Evolutionary conservation across 83 land plant species (phyloP).

Genomic region (Larix sibirica): DNA sequence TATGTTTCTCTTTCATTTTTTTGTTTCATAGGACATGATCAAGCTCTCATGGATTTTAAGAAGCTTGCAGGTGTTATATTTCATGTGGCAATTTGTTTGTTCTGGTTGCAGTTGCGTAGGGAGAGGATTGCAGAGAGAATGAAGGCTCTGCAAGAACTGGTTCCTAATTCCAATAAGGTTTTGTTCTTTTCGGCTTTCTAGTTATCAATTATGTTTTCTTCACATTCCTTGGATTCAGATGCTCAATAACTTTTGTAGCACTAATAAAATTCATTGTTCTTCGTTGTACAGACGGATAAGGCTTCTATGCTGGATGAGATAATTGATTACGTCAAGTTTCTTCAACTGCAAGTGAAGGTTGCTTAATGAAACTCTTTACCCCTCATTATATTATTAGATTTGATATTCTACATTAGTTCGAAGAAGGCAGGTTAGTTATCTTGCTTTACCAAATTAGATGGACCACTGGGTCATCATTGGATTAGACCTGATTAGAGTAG

Average conservation of each 20-base stretch:
- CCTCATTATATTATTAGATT: too few relatives aligned
- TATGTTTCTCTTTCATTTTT: too few relatives aligned
- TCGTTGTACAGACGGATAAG: constrained; percentile 47
- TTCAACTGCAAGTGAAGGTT: constrained; percentile 66
- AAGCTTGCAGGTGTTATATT: too few relatives aligned
- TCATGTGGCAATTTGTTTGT: neutral
- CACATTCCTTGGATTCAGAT: neutral
- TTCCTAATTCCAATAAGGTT: constrained; percentile 79
- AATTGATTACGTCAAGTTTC: constrained; percentile 60
- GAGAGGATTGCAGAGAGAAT: constrained; percentile 91
- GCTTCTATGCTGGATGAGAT: constrained; percentile 67
- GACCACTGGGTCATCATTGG: too few relatives aligned
- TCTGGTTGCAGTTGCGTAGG: constrained; percentile 61
- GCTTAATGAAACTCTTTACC: neutral
- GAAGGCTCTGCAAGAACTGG: constrained; percentile 85
- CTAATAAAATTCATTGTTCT: neutral
- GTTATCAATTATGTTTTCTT: too few relatives aligned
- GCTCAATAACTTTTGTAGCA: too few relatives aligned
- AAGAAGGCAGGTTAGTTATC: too few relatives aligned
- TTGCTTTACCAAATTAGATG: too few relatives aligned
- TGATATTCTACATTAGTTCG: too few relatives aligned
- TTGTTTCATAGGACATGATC: too few relatives aligned
- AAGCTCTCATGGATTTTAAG: too few relatives aligned
- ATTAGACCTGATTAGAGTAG: too few relatives aligned
- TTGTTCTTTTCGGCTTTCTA: neutral